A percentile compares a stretch with the other conserved stretches of the same genome.
phyloP scores from a whole-genome alignment of 768 basidiomycete genomes.

The Lentinus tigrinus region DNA sequence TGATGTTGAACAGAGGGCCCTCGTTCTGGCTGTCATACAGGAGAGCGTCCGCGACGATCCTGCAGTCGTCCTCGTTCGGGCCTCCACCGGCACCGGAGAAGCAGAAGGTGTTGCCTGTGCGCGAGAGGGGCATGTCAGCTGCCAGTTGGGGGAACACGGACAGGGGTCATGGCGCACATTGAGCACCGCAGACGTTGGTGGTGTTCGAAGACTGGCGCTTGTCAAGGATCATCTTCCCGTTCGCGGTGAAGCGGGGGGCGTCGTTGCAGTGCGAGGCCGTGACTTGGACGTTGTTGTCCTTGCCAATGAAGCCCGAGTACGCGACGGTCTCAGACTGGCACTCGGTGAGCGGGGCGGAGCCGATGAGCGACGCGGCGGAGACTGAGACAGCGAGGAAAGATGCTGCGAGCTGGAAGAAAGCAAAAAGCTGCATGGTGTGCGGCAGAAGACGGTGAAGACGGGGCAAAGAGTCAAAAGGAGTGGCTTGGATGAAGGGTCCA shows the following conservation, averaged over 20 bases:
- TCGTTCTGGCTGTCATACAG: slow-evolving; percentile 46
- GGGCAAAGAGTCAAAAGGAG: neutral
- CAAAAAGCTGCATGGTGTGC: slow-evolving; percentile 3
- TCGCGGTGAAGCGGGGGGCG: slow-evolving; percentile 4
- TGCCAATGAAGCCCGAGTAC: slow-evolving; percentile 36
- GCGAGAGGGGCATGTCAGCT: neutral
- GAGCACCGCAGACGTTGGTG: slow-evolving; percentile 41
- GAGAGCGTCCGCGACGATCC: slow-evolving; percentile 49
- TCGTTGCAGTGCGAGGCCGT: slow-evolving; percentile 33
- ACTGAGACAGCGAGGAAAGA: neutral
- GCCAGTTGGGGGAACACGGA: neutral
- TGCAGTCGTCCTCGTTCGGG: slow-evolving; percentile 47
- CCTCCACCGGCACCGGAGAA: slow-evolving; percentile 46
- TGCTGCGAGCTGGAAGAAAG: neutral
- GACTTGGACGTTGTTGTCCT: slow-evolving; percentile 42
- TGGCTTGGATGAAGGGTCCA: neutral
- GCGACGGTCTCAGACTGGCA: slow-evolving; percentile 5
- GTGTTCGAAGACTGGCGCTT: slow-evolving; percentile 23
- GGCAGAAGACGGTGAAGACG: neutral
- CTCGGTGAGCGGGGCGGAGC: neutral
- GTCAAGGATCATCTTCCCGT: slow-evolving; percentile 10
- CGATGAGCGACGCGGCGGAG: neutral
- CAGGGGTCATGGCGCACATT: slow-evolving; percentile 30
- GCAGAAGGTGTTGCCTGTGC: slow-evolving; percentile 37
- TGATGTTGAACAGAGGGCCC: slow-evolving; percentile 26